Conservation (phyloP, 2,329 filamentous ascomycete species). For the Sclerotinia minor region DNA sequence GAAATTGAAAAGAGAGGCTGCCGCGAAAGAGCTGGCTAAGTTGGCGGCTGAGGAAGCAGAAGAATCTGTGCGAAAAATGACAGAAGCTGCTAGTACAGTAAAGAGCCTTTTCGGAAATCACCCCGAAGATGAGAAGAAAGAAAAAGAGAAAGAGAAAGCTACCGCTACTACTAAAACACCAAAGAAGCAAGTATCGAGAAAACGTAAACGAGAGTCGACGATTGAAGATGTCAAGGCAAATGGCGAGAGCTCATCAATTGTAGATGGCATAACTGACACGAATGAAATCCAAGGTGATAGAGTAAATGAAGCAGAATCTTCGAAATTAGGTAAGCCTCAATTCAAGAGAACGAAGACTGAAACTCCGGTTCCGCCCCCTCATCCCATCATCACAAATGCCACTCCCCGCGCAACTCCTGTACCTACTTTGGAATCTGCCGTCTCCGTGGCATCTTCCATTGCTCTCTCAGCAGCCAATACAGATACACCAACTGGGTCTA, state of each 20-base stretch:
- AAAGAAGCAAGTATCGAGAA: constrained; percentile 35
- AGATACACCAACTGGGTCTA: constrained; percentile 27
- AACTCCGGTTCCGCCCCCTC: constrained; percentile 54
- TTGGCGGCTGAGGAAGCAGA: constrained; percentile 63
- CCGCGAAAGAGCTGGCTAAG: constrained; percentile 64
- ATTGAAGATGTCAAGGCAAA: constrained; percentile 20
- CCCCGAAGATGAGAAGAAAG: constrained; percentile 27
- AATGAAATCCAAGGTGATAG: constrained; percentile 25
- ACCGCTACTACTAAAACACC: constrained; percentile 31
- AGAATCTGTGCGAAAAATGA: constrained; percentile 56
- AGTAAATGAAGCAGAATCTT: constrained; percentile 27
- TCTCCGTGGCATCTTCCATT: constrained; percentile 31
- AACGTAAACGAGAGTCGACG: constrained; percentile 40
- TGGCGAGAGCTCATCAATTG: constrained; percentile 18
- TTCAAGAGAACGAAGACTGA: constrained; percentile 58
- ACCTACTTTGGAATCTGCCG: constrained; percentile 30
- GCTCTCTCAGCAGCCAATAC: constrained; percentile 24
- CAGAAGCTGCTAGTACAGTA: constrained; percentile 50
- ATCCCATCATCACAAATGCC: constrained; percentile 38
- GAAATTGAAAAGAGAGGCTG: constrained; percentile 74
- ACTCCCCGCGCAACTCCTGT: constrained; percentile 40
- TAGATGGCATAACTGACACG: constrained; percentile 33
- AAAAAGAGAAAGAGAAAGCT: constrained; percentile 25
- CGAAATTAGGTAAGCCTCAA: constrained; percentile 43
- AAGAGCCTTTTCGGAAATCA: constrained; percentile 43